phyloP scores from a whole-genome alignment of 768 basidiomycete genomes.

The Gautieria morchelliformis region DNA sequence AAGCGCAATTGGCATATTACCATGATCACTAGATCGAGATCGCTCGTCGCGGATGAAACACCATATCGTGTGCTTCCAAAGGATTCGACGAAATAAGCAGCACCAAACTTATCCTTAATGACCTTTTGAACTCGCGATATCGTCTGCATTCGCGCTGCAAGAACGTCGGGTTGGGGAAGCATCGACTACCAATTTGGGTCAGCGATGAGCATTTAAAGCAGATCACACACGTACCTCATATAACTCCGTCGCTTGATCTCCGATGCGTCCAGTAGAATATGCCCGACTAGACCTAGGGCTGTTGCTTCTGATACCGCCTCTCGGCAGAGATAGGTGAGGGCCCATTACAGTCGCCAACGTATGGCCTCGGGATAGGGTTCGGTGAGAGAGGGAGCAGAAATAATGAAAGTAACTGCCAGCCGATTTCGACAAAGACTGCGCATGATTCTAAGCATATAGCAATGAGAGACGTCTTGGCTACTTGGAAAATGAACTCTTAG shows the following conservation, averaged over 20 bases:
- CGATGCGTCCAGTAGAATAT: not conserved
- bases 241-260: not conserved
- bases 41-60: constrained; percentile 29
- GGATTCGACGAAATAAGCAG: constrained; percentile 23
- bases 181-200: not conserved
- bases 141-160: constrained; percentile 3
- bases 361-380: not conserved
- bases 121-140: constrained; percentile 16
- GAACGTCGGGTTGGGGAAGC: constrained; percentile 1
- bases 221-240: constrained; percentile 1
- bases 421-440: not conserved
- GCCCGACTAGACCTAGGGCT: not conserved
- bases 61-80: constrained; percentile 49
- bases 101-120: constrained; percentile 24
- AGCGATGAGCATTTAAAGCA: not conserved
- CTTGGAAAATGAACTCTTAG: not conserved
- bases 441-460: constrained; percentile 6
- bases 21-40: constrained; percentile 43
- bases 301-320: not conserved
- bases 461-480: not conserved
- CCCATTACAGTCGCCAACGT: not conserved
- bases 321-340: not conserved
- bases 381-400: not conserved
- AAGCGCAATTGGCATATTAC: constrained; percentile 23
- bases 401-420: constrained; percentile 3